Evolutionary conservation across 1,284 basidiomycete genomes (phyloP).

Genomic region (Marasmius fiardii): DNA sequence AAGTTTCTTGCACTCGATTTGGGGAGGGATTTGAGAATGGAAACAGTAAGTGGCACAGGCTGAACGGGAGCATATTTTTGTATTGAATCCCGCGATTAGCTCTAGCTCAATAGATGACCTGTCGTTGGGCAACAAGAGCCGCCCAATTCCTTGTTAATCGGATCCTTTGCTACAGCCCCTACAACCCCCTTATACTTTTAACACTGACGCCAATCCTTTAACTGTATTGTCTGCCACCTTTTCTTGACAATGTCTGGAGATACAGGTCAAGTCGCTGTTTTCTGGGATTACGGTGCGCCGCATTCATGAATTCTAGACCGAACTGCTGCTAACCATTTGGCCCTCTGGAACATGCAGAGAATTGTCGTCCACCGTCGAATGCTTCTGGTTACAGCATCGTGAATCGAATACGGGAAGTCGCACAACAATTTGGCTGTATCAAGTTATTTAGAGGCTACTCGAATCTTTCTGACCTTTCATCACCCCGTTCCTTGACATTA

Average conservation of each 20-base stretch:
- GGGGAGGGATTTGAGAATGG: too few relatives aligned
- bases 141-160: too few relatives aligned
- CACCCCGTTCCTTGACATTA: constrained; percentile 32
- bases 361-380: constrained; percentile 42
- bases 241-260: constrained; percentile 10
- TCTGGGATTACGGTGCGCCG: constrained; percentile 31
- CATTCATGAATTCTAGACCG: neutral
- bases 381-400: constrained; percentile 30
- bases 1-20: too few relatives aligned
- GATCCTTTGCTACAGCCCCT: too few relatives aligned
- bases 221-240: constrained; percentile 9
- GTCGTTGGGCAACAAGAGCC: too few relatives aligned
- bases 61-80: too few relatives aligned
- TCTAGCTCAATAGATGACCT: too few relatives aligned
- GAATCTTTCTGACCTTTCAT: constrained; percentile 31
- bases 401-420: constrained; percentile 26
- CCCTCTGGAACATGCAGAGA: constrained; percentile 33
- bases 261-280: constrained; percentile 23
- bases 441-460: constrained; percentile 40
- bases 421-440: constrained; percentile 28
- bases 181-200: neutral
- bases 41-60: too few relatives aligned
- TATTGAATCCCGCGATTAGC: too few relatives aligned
- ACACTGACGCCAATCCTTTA: neutral
- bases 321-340: neutral